These are phyloP conservation scores for Acacia pycnantha DNA, from an alignment of 331 rosid species.

Conservation along the genomic window DNA sequence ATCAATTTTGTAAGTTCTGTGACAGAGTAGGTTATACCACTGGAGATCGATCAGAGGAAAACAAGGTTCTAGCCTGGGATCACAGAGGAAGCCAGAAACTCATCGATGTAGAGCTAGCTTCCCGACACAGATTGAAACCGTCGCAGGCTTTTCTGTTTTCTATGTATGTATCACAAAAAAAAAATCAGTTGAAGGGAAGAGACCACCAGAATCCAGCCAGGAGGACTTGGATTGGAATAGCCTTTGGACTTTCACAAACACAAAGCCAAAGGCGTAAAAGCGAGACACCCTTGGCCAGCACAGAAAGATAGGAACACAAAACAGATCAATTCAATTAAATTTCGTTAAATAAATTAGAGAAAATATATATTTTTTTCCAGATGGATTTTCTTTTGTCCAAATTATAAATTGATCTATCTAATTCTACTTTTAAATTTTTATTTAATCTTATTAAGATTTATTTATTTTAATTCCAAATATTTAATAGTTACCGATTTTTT, in stretches of 20 bases:
- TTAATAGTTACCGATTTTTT: too few relatives aligned
- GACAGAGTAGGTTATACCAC: slow-evolving; percentile 44
- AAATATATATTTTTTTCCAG: too few relatives aligned
- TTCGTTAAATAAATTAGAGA: too few relatives aligned
- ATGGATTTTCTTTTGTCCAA: too few relatives aligned
- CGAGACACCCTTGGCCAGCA: neutral
- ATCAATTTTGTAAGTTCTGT: slow-evolving; percentile 30
- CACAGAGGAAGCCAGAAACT: neutral
- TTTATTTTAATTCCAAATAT: too few relatives aligned
- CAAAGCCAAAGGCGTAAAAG: neutral
- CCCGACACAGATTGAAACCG: neutral
- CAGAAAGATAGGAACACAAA: neutral
- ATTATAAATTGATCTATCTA: too few relatives aligned
- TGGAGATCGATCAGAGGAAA: neutral
- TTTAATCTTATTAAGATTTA: too few relatives aligned
- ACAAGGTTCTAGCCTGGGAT: neutral
- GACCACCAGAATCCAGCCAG: neutral
- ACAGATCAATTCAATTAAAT: neutral
- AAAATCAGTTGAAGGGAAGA: neutral
- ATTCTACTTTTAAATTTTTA: too few relatives aligned
- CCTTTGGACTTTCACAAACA: neutral
- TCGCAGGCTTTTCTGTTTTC: neutral
- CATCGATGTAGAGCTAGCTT: neutral
- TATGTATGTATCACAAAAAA: neutral
- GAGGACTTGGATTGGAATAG: neutral